Percentiles rank a stretch among this genome's conserved stretches.
phyloP scores from a whole-genome alignment of 2,329 filamentous ascomycete genomes.

The Sporothrix pseudoabietina region DNA sequence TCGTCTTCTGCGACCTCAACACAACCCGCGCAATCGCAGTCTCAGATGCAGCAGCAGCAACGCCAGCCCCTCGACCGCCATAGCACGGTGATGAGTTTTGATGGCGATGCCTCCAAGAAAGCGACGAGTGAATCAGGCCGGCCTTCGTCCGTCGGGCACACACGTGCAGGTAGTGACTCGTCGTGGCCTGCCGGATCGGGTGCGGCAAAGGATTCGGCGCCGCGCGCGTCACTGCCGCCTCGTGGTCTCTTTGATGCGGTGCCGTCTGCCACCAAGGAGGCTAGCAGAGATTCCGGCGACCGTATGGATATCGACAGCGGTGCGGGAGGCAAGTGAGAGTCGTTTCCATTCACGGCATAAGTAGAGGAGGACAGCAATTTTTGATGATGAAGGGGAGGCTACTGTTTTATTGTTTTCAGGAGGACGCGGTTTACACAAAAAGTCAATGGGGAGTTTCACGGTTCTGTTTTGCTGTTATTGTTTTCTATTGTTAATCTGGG shows the following conservation, averaged over 20 bases:
- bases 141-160: conserved; percentile 10
- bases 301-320: conserved; percentile 29
- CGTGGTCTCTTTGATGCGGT: conserved; percentile 26
- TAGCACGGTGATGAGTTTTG: conserved; percentile 28
- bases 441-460: conserved; percentile 14
- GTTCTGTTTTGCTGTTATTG: neutral
- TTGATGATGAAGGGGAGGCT: neutral
- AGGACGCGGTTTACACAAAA: neutral
- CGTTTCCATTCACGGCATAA: neutral
- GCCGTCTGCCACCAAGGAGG: neutral
- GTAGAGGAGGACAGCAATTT: neutral
- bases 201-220: neutral
- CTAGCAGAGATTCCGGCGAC: neutral
- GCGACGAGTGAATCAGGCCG: neutral
- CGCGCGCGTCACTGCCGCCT: conserved; percentile 37
- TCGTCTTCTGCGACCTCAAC: neutral
- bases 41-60: conserved; percentile 37
- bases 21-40: conserved; percentile 31
- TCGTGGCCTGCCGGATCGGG: neutral
- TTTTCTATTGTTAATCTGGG: neutral
- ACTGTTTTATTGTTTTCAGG: too few relatives aligned
- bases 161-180: neutral
- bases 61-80: conserved; percentile 28
- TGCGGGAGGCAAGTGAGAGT: neutral
- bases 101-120: conserved; percentile 37